phyloP scores from a whole-genome alignment of 2,329 filamentous ascomycete genomes.

The Fusarium brachygibbosum region DNA sequence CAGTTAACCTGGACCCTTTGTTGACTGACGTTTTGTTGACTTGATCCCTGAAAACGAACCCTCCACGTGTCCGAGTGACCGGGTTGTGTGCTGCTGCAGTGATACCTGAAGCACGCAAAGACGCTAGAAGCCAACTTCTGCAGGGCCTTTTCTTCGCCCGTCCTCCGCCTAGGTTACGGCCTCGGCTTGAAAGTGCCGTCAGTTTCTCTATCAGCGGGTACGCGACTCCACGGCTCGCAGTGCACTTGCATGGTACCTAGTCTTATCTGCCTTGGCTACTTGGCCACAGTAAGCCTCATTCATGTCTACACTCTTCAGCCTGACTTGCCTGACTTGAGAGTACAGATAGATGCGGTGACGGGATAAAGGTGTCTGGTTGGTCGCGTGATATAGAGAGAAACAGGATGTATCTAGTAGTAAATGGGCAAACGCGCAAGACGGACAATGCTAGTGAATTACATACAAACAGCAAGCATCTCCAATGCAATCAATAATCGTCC shows the following conservation, averaged over 20 bases:
- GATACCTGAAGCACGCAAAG: constrained; percentile 32
- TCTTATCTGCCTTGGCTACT: constrained; percentile 19
- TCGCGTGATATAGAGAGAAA: constrained; percentile 40
- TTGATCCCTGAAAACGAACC: constrained; percentile 31
- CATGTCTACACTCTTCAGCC: constrained; percentile 1
- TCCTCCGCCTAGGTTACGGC: background rate
- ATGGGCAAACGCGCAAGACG: constrained; percentile 1
- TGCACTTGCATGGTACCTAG: constrained; percentile 30
- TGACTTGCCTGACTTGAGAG: no score
- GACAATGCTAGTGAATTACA: background rate
- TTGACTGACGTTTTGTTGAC: constrained; percentile 18
- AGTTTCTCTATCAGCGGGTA: constrained; percentile 24
- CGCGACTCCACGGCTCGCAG: constrained; percentile 12
- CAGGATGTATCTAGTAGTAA: constrained; percentile 1
- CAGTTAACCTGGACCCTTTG: constrained; percentile 25
- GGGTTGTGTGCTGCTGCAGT: constrained; percentile 28
- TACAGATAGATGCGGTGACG: constrained; percentile 18
- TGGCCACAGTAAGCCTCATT: constrained; percentile 26
- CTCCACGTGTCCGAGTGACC: constrained; percentile 39
- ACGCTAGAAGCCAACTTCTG: constrained; percentile 22
- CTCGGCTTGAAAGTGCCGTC: constrained; percentile 42
- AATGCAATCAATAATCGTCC: background rate
- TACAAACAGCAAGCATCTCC: background rate
- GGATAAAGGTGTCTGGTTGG: constrained; percentile 12
- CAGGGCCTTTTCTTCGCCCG: constrained; percentile 24